Conservation (phyloP, 805 yeast genomes). For the Teunomyces aglyptinius region DNA sequence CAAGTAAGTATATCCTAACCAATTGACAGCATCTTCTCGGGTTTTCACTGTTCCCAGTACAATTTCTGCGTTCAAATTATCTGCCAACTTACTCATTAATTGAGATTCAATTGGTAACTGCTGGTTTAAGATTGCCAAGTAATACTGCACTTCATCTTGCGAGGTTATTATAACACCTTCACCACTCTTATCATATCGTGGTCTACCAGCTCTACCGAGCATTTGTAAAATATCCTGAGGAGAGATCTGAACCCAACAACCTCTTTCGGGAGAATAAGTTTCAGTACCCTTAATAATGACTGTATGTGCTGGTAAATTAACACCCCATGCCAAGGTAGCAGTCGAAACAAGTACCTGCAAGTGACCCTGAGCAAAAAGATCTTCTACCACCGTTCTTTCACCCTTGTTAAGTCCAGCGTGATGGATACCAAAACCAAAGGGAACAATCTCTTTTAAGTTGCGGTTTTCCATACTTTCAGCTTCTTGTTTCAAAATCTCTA, state of each 20-base stretch:
- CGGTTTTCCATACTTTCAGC: constrained; percentile 53
- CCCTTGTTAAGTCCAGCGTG: constrained; percentile 81
- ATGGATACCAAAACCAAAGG: constrained; percentile 81
- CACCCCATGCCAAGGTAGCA: constrained; percentile 97
- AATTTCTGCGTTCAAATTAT: constrained; percentile 82
- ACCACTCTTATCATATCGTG: constrained; percentile 87
- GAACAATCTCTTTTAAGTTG: constrained; percentile 57
- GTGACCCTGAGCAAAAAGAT: constrained; percentile 83
- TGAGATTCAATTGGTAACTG: constrained; percentile 93
- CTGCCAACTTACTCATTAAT: constrained; percentile 65
- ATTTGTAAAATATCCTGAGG: constrained; percentile 95
- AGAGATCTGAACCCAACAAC: constrained; percentile 86
- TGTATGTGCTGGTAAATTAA: constrained; percentile 91
- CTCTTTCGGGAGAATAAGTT: constrained; percentile 86
- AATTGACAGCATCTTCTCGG: constrained; percentile 65
- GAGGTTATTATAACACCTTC: constrained; percentile 92
- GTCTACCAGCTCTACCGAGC: constrained; percentile 99
- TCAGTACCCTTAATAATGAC: constrained; percentile 93
- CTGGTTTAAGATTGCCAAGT: constrained; percentile 85
- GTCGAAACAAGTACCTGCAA: constrained; percentile 84
- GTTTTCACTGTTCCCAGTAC: constrained; percentile 64
- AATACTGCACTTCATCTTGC: constrained; percentile 81
- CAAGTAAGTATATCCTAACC: constrained; percentile 80
- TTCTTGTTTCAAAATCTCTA: constrained; percentile 64
- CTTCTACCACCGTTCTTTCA: constrained; percentile 80